Evolutionary conservation across 345 rosid genomes (phyloP).

Genomic region (Syzygium grande): DNA sequence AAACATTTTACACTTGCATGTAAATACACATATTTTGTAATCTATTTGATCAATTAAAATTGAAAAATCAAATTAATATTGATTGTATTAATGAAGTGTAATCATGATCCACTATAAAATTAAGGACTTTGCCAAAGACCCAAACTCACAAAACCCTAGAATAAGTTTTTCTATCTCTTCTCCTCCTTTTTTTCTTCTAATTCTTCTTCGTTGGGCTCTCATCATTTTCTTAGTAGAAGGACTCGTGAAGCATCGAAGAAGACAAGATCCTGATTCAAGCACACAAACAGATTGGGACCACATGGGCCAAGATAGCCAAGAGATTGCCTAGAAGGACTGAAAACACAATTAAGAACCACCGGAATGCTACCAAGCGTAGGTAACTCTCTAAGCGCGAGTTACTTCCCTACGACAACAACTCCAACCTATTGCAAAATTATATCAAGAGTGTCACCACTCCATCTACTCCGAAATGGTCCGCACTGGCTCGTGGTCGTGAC

Average conservation of each 20-base stretch:
- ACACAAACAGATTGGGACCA: not conserved
- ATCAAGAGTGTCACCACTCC: not conserved
- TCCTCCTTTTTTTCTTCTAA: not conserved
- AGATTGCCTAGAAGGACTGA: not conserved
- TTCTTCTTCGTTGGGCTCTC: not conserved
- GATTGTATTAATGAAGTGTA: not conserved
- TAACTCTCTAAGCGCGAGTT: not conserved
- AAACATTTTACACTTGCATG: not conserved
- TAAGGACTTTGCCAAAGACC: not conserved
- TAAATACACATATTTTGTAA: not conserved
- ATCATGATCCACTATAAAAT: too few species aligned
- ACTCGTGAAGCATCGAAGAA: not conserved
- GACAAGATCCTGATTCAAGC: not conserved
- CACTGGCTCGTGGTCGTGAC: not conserved
- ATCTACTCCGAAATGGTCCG: not conserved
- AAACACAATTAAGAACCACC: not conserved
- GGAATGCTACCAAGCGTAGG: conserved; percentile 1
- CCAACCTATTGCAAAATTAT: not conserved
- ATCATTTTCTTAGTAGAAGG: not conserved
- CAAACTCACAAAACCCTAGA: not conserved
- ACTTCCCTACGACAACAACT: not conserved
- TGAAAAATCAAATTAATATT: not conserved
- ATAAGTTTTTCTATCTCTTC: not conserved
- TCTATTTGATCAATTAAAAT: not conserved
- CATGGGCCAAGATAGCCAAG: conserved; percentile 2